phyloP scores from a whole-genome alignment of 768 basidiomycete genomes.

The Termitomyces sp. region DNA sequence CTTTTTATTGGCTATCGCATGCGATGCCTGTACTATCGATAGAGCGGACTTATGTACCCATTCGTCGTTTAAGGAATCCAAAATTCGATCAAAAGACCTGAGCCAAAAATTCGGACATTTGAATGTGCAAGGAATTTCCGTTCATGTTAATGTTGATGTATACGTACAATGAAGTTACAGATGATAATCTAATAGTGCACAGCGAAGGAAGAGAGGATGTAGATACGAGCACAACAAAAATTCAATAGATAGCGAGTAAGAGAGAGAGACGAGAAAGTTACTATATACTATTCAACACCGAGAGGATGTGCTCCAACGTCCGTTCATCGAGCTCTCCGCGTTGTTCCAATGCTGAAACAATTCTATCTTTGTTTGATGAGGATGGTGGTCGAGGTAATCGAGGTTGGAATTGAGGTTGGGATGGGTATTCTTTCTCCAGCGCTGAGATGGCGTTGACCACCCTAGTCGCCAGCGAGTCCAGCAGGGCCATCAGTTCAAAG shows the following conservation, averaged over 20 bases:
- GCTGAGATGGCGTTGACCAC: constrained; percentile 69
- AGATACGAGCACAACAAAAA: constrained; percentile 9
- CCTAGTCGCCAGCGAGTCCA: constrained; percentile 73
- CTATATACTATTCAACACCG: constrained; percentile 29
- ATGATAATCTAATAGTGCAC: constrained; percentile 11
- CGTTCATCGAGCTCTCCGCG: constrained; percentile 44
- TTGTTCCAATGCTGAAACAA: constrained; percentile 35
- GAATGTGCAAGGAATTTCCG: background rate
- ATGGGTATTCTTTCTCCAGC: constrained; percentile 27
- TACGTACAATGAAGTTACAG: constrained; percentile 13
- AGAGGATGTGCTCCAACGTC: constrained; percentile 44
- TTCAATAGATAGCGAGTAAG: constrained; percentile 15
- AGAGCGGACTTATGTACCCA: constrained; percentile 9
- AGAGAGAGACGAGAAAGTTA: constrained; percentile 12
- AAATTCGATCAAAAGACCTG: background rate
- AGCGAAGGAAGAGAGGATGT: constrained; percentile 2
- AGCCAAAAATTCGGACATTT: background rate
- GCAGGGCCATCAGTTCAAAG: constrained; percentile 65
- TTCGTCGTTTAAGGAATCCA: background rate
- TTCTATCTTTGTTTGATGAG: constrained; percentile 24
- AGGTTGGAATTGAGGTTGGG: constrained; percentile 8
- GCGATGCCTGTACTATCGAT: constrained; percentile 12
- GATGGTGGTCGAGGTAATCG: constrained; percentile 10
- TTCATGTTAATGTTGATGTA: constrained; percentile 9
- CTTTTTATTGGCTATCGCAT: constrained; percentile 4